Conservation (phyloP, 768 basidiomycete genomes). For the Naganishia onofrii region DNA sequence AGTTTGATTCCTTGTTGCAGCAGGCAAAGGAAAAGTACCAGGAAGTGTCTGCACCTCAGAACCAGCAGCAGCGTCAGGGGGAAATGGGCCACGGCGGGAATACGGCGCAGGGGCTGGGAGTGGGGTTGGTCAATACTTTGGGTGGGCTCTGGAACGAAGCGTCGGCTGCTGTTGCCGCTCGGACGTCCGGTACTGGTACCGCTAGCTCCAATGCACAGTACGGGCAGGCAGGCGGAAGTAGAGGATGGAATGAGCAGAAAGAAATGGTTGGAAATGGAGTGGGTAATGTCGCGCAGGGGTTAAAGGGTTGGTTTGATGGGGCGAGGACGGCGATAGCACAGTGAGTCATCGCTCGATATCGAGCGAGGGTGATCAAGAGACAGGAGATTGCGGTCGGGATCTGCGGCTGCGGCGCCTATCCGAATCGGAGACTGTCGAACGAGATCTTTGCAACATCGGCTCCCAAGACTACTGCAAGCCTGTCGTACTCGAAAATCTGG, state of each 20-base stretch:
- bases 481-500: too few relatives aligned
- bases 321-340: background rate
- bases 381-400: too few relatives aligned
- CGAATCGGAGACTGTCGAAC: too few relatives aligned
- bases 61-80: slow-evolving; percentile 29
- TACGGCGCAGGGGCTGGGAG: slow-evolving; percentile 6
- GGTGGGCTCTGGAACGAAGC: slow-evolving; percentile 32
- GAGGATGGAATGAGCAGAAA: slow-evolving; percentile 3
- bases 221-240: background rate
- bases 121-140: slow-evolving; percentile 24
- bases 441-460: too few relatives aligned
- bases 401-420: too few relatives aligned
- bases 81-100: slow-evolving; percentile 4
- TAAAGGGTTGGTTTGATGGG: slow-evolving; percentile 26
- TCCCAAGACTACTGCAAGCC: too few relatives aligned
- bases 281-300: slow-evolving; percentile 12
- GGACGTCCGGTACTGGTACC: background rate
- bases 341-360: background rate
- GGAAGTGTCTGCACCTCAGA: slow-evolving; percentile 38
- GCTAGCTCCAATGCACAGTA: too few relatives aligned
- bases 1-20: slow-evolving; percentile 45
- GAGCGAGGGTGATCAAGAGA: too few relatives aligned
- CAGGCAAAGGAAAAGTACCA: slow-evolving; percentile 46
- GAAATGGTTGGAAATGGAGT: slow-evolving; percentile 12
- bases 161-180: slow-evolving; percentile 15